A percentile compares a stretch with the other conserved stretches of the same genome.
Evolutionary conservation across 441 rosid species (phyloP).

Genomic region (Codiaeum variegatum): DNA sequence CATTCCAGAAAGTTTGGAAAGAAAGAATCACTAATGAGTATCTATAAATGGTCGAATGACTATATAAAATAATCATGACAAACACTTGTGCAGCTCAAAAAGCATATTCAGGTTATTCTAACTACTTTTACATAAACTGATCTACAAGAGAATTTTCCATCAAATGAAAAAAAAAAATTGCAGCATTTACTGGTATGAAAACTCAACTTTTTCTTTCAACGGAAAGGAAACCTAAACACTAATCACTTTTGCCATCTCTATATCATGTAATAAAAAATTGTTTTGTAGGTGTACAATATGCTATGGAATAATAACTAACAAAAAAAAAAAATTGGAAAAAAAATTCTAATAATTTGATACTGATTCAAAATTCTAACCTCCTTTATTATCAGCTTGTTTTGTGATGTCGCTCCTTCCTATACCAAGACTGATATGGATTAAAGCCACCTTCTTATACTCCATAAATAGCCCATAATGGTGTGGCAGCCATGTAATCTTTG

Average conservation of each 20-base stretch:
- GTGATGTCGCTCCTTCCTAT: constrained; percentile 81
- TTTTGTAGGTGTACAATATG: background rate
- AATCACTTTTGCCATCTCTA: background rate
- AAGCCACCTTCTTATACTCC: constrained; percentile 93
- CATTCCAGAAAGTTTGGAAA: background rate
- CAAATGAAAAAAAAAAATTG: background rate
- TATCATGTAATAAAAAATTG: constrained; percentile 17
- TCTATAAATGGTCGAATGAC: background rate
- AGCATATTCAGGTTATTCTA: background rate
- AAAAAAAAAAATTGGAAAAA: background rate
- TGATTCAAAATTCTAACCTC: constrained; percentile 23
- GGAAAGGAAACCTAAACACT: background rate
- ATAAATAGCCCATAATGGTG: constrained; percentile 86
- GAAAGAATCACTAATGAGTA: background rate
- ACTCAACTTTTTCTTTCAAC: background rate
- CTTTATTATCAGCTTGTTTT: constrained; percentile 42
- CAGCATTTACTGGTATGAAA: background rate
- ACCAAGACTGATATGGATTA: constrained; percentile 78
- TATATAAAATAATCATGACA: background rate
- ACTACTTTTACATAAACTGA: background rate
- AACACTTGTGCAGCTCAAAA: background rate
- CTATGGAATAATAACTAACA: background rate
- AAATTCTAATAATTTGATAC: constrained; percentile 6
- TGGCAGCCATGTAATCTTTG: constrained; percentile 74
- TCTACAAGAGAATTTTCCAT: background rate